Conservation (phyloP, 106 monocot genomes). For the Dendrobium nobile region DNA sequence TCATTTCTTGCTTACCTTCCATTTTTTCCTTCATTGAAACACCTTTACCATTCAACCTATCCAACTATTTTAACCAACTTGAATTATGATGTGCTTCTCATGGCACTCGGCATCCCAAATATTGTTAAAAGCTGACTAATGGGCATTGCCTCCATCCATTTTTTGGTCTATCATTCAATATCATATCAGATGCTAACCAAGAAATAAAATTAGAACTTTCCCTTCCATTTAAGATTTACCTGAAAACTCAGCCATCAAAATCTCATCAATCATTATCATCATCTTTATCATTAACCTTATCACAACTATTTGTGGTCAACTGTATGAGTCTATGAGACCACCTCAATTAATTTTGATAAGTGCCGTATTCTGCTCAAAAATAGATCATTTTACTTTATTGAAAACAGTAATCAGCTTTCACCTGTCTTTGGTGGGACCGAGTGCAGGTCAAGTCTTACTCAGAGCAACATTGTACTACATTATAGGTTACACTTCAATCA, state of each 20-base stretch:
- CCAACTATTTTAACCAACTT: background rate
- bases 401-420: background rate
- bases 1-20: background rate
- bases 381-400: background rate
- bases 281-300: background rate
- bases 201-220: background rate
- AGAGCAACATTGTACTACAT: background rate
- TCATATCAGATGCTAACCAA: background rate
- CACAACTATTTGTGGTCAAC: background rate
- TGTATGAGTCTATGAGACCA: background rate
- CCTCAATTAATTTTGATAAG: background rate
- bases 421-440: background rate
- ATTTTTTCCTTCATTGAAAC: background rate
- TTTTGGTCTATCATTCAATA: background rate
- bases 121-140: background rate
- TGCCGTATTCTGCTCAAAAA: background rate
- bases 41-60: background rate
- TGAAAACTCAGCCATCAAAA: background rate
- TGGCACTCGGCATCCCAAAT: background rate
- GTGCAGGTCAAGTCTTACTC: background rate
- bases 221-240: background rate
- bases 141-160: background rate
- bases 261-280: background rate
- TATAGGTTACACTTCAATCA: background rate
- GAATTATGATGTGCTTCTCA: background rate